These are phyloP conservation scores for Rhytidhysteron rufulum DNA, from an alignment of 2,329 filamentous ascomycete species.

Conservation along the genomic window DNA sequence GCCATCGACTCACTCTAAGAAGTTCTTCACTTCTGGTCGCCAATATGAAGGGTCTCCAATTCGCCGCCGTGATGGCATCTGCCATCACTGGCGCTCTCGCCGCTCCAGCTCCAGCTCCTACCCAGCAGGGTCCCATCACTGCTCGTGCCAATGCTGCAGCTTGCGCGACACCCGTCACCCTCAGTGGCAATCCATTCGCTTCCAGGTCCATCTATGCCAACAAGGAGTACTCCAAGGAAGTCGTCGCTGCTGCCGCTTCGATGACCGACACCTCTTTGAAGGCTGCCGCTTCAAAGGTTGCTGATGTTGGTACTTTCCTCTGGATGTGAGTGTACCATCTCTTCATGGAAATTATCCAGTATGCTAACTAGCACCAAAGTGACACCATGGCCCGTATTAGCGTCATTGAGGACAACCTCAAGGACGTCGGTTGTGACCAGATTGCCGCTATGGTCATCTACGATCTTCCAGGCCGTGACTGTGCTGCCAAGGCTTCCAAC, in stretches of 20 bases:
- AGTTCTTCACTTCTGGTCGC: conserved; percentile 15
- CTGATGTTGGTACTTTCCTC: conserved; percentile 50
- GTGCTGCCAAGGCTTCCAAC: conserved; percentile 62
- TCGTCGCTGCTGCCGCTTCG: conserved; percentile 56
- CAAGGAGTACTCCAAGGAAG: conserved; percentile 52
- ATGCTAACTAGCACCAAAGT: conserved; percentile 14
- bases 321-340: conserved; percentile 45
- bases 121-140: conserved; percentile 29
- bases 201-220: conserved; percentile 51
- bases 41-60: conserved; percentile 32
- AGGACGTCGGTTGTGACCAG: conserved; percentile 46
- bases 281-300: conserved; percentile 46
- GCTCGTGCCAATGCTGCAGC: conserved; percentile 25
- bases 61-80: conserved; percentile 29
- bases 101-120: conserved; percentile 20
- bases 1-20: conserved; percentile 17
- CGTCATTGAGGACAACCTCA: conserved; percentile 47
- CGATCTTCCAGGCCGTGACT: conserved; percentile 63
- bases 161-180: conserved; percentile 33
- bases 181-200: conserved; percentile 52
- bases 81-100: conserved; percentile 33
- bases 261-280: conserved; percentile 49
- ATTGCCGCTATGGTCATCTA: conserved; percentile 59
- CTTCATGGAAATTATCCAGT: conserved; percentile 12
- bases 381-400: conserved; percentile 50